Base-by-base conservation (phyloP, 768 basidiomycete genomes). In the Fistulinella prunicolor region DNA sequence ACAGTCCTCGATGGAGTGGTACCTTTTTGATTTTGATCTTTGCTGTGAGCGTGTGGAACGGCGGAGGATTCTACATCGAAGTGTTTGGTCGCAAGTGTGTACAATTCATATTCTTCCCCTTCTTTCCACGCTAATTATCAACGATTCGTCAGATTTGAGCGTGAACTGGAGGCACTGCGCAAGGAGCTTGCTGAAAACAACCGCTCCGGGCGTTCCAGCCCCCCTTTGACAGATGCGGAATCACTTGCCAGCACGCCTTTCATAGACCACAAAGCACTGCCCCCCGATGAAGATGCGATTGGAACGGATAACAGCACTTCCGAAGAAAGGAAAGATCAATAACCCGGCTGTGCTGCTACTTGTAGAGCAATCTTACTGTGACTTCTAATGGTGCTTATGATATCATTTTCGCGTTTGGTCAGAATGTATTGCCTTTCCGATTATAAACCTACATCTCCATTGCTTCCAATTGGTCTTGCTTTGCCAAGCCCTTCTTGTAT, bases 1-100 rank as follows among this genome's bases (percentile, higher is more conserved):
- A 89, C 59, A 89, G 84, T 57, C 70, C 87, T 3, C 71, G 77
- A 47, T 89, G 86, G 81, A 93, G 89, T 56, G 81, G 78, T 16
- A 66, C 76, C 2, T 96, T 93, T 71, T 69, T 97, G 20, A 69
- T 94, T 32, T 55, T 79, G 54, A 86, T 97, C 37, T 90, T 97
- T 60, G 73, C 79, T 14, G 89, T 93, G 38, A 88, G 88, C 50
- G 92, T 88, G 0, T 98, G 94, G 94, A 98, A 97, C 62, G 94
- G 94, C 9, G 93, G 89, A 20, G 90, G 89, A 2, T 96, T 85
- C 74, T 96, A 96, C 65, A 94, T 96, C 45, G 94, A 96, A 65
- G 94, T 96, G 17, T 96, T 95, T 62, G 94, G 94, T 23, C 82
- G 94, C 70, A 95, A 96, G 94, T 94, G 54, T 57, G 90, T 79